Conservation (phyloP, 202 grass and related monocot genomes). For the Brachypodium distachyon region DNA sequence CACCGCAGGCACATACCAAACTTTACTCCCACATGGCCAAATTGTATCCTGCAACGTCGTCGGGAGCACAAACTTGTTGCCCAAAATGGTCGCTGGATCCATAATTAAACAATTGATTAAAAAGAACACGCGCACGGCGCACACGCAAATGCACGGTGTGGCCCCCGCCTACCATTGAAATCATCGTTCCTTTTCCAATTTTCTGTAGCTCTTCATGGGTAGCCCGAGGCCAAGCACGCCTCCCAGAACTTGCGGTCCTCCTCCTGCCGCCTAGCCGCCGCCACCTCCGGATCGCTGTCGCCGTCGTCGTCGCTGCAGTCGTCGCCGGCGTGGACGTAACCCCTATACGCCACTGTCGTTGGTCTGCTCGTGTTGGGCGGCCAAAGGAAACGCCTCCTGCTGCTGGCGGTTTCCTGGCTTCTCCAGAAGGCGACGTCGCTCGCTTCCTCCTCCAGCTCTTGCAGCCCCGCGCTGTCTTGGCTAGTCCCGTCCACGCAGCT, state of each 20-base stretch:
- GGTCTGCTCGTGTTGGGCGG: neutral
- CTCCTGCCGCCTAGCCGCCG: slow-evolving; percentile 34
- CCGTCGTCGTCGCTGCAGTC: neutral
- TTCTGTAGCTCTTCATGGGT: neutral
- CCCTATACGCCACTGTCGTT: neutral
- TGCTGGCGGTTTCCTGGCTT: neutral
- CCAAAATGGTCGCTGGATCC: neutral
- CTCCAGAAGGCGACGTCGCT: neutral
- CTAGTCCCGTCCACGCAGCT: slow-evolving; percentile 28
- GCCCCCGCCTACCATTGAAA: neutral
- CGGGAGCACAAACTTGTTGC: neutral
- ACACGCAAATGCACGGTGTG: neutral
- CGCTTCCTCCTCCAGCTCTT: neutral
- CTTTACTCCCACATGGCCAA: neutral
- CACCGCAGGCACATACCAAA: neutral
- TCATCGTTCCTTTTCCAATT: neutral
- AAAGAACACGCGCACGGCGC: neutral
- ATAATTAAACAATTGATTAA: neutral
- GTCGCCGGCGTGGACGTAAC: neutral
- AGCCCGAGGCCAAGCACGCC: slow-evolving; percentile 54
- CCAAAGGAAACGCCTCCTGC: neutral
- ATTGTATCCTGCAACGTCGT: neutral
- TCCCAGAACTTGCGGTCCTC: slow-evolving; percentile 90
- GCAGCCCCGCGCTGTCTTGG: neutral
- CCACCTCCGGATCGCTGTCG: neutral